Base-by-base conservation (phyloP, 176 grass and related monocot species). In the Alopecurus myosuroides region DNA sequence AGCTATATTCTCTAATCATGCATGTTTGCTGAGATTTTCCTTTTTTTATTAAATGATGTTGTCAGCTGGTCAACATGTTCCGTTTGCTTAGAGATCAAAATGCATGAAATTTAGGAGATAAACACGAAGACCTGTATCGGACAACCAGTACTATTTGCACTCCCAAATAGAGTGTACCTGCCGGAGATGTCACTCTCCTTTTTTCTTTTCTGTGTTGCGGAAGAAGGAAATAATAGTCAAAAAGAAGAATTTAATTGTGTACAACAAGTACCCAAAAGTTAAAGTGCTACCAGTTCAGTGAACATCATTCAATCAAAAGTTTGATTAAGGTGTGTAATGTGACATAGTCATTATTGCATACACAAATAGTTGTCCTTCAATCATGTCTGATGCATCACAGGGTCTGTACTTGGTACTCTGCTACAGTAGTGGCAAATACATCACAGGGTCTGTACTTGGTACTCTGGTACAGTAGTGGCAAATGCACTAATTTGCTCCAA, bases 261-360 rank as follows among this genome's bases (percentile, higher is more conserved):
- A 85, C 82, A 77, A 82, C 20, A 57, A 25, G 77, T 62, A 89
- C 88, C 83, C 23, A 42, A 89, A 89, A 85, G 88, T 41, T 85
- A 89, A 89, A 89, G 88, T 70, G 77, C 2, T 35, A 81, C 23
- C 25, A 17, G 29, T 39, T 81, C n/a, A 79, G 61, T 79, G 65
- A 65, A 42, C 44, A 39, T n/a, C 68, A 42, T 46, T 23, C 57
- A 65, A 80, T 76, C 76, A 56, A 84, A 80, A 74, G 67, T 52
- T 78, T 79, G 40, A 44, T 84, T 51, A 20, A 79, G 25, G 34
- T 74, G 45, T 75, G 58, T 3, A 31, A 15, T 46, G 70, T 34
- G 48, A 8, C 85, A 33, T 35, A 63, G 19, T 57, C 17, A 88
- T 55, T 64, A 83, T 20, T 29, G 56, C 0, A 20, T 26, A 30